Evolutionary conservation across 2,329 filamentous ascomycete species (phyloP).

Genomic region (Botryotinia globosa): DNA sequence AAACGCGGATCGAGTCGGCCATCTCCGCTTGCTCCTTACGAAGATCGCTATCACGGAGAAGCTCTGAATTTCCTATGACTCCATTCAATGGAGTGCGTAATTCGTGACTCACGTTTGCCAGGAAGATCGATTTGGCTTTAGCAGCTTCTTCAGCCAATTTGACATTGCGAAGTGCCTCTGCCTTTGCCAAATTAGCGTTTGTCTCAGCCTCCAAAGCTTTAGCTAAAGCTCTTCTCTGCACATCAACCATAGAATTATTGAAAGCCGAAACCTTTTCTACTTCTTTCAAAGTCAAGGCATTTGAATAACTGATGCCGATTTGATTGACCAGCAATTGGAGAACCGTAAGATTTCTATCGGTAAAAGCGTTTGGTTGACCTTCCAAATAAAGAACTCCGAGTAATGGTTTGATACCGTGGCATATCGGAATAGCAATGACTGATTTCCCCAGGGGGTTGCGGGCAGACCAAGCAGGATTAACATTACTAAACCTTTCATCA

Average conservation of each 20-base stretch:
- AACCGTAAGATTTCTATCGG: constrained; percentile 67
- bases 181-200: constrained; percentile 74
- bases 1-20: constrained; percentile 82
- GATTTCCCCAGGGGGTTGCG: constrained; percentile 68
- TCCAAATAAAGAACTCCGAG: constrained; percentile 75
- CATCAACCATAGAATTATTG: constrained; percentile 73
- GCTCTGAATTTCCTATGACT: constrained; percentile 84
- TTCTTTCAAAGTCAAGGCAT: constrained; percentile 64
- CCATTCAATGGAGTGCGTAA: constrained; percentile 80
- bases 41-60: constrained; percentile 72
- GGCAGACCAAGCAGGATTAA: constrained; percentile 65
- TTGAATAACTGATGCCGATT: constrained; percentile 70
- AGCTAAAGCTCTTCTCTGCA: constrained; percentile 70
- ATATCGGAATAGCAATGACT: constrained; percentile 77
- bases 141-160: constrained; percentile 80
- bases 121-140: constrained; percentile 78
- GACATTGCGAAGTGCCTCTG: constrained; percentile 73
- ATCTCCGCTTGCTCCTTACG: constrained; percentile 78
- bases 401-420: constrained; percentile 67
- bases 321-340: constrained; percentile 73
- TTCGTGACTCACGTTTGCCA: constrained; percentile 78
- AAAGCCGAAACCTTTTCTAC: constrained; percentile 75
- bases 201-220: constrained; percentile 71
- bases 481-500: constrained; percentile 76
- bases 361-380: constrained; percentile 71